Base-by-base conservation (phyloP, 108 stramenopile species). In the Cyclotella sp. region DNA sequence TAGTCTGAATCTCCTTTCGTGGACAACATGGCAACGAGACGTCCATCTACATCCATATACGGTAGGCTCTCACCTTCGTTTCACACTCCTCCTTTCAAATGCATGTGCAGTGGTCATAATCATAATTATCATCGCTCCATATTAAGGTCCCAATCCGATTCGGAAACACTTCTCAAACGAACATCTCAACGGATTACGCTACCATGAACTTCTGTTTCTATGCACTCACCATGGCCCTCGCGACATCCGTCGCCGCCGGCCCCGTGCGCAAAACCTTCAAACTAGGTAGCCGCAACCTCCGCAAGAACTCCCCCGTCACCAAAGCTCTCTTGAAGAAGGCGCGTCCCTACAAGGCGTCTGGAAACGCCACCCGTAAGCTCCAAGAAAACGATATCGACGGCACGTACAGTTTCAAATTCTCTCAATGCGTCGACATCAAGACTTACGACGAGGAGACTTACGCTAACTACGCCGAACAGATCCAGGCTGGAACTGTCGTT, bases 261-360 rank as follows among this genome's bases (percentile, higher is more conserved):
- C 45, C 45, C 54, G 54, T 34, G 22, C 61, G 54, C 26, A 75
- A 75, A 41, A 75, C 29, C 55, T 44, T 77, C 60, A 69, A 70
- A 58, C 68, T 77, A 9, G 60, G 76, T n/a, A 59, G 63, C 47
- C 76, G 76, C 68, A 69, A 70, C 42, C 68, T 77, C 40, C 76
- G 68, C 34, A 63, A 53, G 26, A 64, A 64, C 11, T 68, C 69
- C 42, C 76, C 68, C 1, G 68, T 62, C 47, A 77, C 76, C 16
- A 54, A 77, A 27, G 59, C 68, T 29, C 76, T 77, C 15, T 42
- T 77, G 60, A 77, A 77, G 68, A 77, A 77, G 46, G 76, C 76
- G 14, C 57, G 43, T 39, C 76, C 76, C 21, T 77, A 77, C 68
- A 77, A 70, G 30, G 21, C 44, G 65, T 24, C 65, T 24, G 57